Evolutionary conservation across 2,329 filamentous ascomycete genomes (phyloP), one percentile per base, ranked within the genome.

Genomic region (Acrocalymma vagum): DNA sequence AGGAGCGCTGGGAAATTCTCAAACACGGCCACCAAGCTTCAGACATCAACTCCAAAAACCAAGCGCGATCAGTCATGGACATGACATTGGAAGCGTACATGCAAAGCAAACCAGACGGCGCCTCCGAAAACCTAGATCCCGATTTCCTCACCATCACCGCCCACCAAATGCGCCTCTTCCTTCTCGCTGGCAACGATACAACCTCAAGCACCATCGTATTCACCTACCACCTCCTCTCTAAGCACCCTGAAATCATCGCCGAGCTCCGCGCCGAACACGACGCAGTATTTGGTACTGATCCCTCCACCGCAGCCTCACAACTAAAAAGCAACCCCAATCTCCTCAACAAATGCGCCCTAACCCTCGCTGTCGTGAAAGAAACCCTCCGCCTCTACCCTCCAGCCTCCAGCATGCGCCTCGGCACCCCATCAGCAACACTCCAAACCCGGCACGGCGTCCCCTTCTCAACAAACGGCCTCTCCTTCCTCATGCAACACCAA

Each of bases 161-260:
- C 10, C 27, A 22, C n/a, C 36, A 43, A 25, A 29, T 33, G 17
- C 27, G 30, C 13, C 38, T 39, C 5, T 67, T 67, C 42, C 34
- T 66, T 14, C 55, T 66, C 38, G 59, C 56, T 25, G 63, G 63
- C 3, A 60, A 66, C 29, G 62, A 65, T 31, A 58, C 63, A 5
- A 62, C 58, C 10, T 48, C 51, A 31, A 58, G 49, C 25, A 61
- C 62, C 8, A 54, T 67, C 18, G 55, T 37, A 28, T 68, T 61
- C 23, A 21, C 17, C 24, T 18, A 35, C n/a, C 40, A 62, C 32
- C 37, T 50, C 8, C 52, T 67, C 9, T 39, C 51, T 8, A 30
- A 29, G 8, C 24, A 62, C 28, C 60, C 62, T 1, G 26, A 42
- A 6, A 41, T 32, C 25, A 29, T 63, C 3, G 8, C 35, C 3